phyloP scores from a whole-genome alignment of 305 asterid species.

The Ilex paraguariensis region DNA sequence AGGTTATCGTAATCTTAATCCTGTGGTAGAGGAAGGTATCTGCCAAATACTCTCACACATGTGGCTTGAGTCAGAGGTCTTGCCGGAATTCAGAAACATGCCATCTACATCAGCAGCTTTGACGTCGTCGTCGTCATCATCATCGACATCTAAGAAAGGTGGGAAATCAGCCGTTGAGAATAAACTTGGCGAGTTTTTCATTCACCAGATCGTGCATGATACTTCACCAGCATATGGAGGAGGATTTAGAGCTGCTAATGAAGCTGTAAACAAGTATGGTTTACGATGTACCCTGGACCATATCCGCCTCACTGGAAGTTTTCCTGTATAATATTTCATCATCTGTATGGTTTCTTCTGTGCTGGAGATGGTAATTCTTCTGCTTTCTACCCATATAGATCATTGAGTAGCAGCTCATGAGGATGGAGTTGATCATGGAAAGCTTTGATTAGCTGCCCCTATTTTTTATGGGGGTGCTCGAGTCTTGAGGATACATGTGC shows the following conservation, averaged over 20 bases:
- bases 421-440: constrained; percentile 32
- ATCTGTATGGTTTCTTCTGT: too few relatives aligned
- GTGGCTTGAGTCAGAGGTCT: constrained; percentile 93
- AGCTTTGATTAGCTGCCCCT: constrained; percentile 27
- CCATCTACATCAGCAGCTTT: constrained; percentile 45
- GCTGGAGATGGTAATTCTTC: too few relatives aligned
- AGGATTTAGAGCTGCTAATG: constrained; percentile 81
- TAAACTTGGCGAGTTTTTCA: constrained; percentile 81
- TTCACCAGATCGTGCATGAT: constrained; percentile 84
- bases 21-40: constrained; percentile 92
- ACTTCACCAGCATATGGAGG: constrained; percentile 91
- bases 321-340: constrained; percentile 36
- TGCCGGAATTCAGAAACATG: constrained; percentile 38
- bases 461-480: constrained; percentile 25
- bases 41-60: constrained; percentile 85
- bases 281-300: constrained; percentile 71
- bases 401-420: constrained; percentile 17
- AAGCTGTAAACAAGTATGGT: constrained; percentile 76
- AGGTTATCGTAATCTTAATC: constrained; percentile 68
- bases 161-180: constrained; percentile 59
- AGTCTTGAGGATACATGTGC: too few relatives aligned
- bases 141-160: constrained; percentile 65
- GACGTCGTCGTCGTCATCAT: constrained; percentile 18
- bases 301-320: constrained; percentile 52
- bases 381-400: neutral